A percentile compares a stretch with the other conserved stretches of the same genome.
Evolutionary conservation across 139 green algal species (phyloP).

Genomic region (Ettlia oleoabundans): DNA sequence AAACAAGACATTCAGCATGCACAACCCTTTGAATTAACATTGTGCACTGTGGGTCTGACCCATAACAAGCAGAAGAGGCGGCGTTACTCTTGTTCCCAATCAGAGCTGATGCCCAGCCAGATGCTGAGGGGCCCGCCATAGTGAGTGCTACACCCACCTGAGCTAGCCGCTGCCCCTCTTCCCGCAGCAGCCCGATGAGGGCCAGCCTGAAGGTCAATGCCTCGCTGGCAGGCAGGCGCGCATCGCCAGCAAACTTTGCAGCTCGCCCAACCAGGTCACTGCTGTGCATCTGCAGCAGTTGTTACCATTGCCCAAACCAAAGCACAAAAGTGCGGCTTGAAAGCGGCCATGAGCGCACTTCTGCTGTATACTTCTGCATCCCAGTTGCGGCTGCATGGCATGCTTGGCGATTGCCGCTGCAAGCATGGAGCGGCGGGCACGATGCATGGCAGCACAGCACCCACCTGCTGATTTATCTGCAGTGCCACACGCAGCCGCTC

Average conservation of each 20-base stretch:
- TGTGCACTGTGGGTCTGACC: too few species aligned
- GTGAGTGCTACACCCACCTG: not conserved
- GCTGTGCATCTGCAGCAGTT: constrained; percentile 1
- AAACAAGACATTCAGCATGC: too few species aligned
- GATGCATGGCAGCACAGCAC: not conserved
- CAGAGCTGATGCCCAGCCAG: not conserved
- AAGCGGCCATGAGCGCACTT: too few species aligned
- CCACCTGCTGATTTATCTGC: constrained; percentile 30
- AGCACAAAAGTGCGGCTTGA: too few species aligned
- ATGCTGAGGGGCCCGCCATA: not conserved
- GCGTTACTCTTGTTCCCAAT: not conserved
- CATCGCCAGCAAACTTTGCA: constrained; percentile 11
- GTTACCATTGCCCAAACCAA: too few species aligned
- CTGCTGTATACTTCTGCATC: too few species aligned
- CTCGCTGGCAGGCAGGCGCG: constrained; percentile 5
- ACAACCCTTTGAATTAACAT: too few species aligned
- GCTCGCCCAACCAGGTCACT: constrained; percentile 1
- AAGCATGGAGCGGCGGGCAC: not conserved
- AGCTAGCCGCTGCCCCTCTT: not conserved
- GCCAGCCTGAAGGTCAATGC: not conserved
- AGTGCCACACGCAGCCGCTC: constrained; percentile 13
- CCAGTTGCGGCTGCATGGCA: too few species aligned
- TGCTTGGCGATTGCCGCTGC: not conserved
- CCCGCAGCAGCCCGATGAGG: not conserved
- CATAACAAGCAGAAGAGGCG: not conserved